Evolutionary conservation across 2,329 filamentous ascomycete species (phyloP).

Genomic region (Trichoderma breve): DNA sequence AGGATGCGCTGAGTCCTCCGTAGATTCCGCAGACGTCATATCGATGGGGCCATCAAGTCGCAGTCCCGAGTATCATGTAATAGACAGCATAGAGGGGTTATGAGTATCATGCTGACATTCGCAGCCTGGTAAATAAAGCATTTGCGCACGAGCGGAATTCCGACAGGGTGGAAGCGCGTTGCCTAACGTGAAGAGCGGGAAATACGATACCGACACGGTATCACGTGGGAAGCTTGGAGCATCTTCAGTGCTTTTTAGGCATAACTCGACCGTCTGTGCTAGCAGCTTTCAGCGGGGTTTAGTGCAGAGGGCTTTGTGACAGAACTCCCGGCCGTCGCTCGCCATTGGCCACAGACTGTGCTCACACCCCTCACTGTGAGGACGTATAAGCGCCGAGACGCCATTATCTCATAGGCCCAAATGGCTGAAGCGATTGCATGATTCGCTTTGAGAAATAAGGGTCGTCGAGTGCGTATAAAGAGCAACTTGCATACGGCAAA

Average conservation of each 20-base stretch:
- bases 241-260: not conserved
- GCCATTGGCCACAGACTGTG: constrained; percentile 17
- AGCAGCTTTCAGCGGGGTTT: not conserved
- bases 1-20: constrained; percentile 7
- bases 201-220: constrained; percentile 14
- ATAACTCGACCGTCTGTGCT: not conserved
- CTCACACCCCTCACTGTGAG: constrained; percentile 17
- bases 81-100: not conserved
- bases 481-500: not conserved
- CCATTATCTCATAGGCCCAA: not conserved
- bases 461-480: constrained; percentile 12
- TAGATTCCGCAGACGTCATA: constrained; percentile 18
- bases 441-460: not conserved
- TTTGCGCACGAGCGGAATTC: constrained; percentile 2
- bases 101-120: not conserved
- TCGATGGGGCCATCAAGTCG: constrained; percentile 6
- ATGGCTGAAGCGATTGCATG: constrained; percentile 3
- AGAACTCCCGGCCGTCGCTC: not conserved
- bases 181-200: not conserved
- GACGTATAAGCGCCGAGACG: constrained; percentile 20
- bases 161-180: not conserved
- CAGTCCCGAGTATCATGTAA: not conserved
- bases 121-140: not conserved
- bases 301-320: not conserved
- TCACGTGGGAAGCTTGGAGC: constrained; percentile 10